These are phyloP conservation scores for Punctularia strigosozonata DNA, from an alignment of 768 basidiomycete genomes.

Conservation along the genomic window DNA sequence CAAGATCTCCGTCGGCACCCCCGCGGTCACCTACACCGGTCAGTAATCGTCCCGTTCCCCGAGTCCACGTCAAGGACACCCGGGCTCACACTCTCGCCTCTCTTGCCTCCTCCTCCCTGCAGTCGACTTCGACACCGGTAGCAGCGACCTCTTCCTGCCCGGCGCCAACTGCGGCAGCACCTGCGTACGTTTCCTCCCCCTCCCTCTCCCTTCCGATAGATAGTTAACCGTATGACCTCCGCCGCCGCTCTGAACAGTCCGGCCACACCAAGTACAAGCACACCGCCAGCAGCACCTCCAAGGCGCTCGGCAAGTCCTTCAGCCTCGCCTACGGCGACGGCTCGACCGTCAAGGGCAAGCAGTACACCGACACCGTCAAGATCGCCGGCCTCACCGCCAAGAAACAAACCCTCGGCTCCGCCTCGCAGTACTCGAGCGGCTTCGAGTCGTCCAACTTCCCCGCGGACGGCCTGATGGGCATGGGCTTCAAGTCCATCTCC, in stretches of 20 bases:
- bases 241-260: too few species aligned
- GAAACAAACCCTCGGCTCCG: constrained; percentile 23
- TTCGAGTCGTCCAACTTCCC: constrained; percentile 20
- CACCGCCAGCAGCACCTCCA: constrained; percentile 10
- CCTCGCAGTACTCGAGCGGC: constrained; percentile 23
- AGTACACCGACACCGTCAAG: constrained; percentile 20
- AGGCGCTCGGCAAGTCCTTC: constrained; percentile 11
- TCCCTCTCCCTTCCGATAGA: too few species aligned
- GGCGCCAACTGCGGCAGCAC: background rate
- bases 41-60: background rate
- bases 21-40: constrained; percentile 17
- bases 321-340: constrained; percentile 23
- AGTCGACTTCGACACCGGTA: constrained; percentile 9
- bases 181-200: too few species aligned
- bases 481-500: constrained; percentile 31
- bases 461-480: constrained; percentile 29
- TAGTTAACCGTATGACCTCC: too few species aligned
- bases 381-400: constrained; percentile 9
- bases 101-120: too few species aligned
- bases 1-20: constrained; percentile 25
- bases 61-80: background rate
- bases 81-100: too few species aligned
- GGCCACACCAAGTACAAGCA: constrained; percentile 8
- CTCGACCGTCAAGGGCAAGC: constrained; percentile 14
- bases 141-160: constrained; percentile 5